Base-by-base conservation (phyloP, 2,329 filamentous ascomycete species). In the Claviceps paspali region DNA sequence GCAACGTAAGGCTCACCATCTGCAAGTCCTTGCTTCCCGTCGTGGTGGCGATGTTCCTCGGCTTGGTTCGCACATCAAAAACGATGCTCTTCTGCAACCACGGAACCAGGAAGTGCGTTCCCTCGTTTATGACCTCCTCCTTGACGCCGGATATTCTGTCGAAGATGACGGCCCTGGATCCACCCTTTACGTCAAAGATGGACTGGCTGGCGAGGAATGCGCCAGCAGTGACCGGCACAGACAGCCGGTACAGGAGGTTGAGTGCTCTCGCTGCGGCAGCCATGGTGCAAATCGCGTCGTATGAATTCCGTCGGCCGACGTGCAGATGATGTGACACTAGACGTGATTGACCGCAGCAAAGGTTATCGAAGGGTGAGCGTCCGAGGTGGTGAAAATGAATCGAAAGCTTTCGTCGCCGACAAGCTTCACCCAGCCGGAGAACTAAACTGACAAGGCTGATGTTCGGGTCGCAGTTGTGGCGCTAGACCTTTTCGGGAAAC, bases 21-120 rank as follows among this genome's bases (percentile, higher is more conserved):
- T 98, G 91, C 70, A 98, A 64, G 66, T 98, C 91, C 76, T 98
- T 98, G 73, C 81, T 88, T 41, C 91, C 91, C 10, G 91, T 98
- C 18, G 91, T 98, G 21, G 91, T 98, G 48, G 82, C 84, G 59
- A 98, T 96, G 61, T 94, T 96, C 56, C 91, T 76, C 43, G 91
- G 91, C 73, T 93, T 92, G 40, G 92, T 98, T 46, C 91, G 80
- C 47, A 98, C 91, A 66, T 98, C 91, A 60, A 93, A 98, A 58
- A 93, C 70, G 64, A 98, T 86, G 51, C 81, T 83, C 62, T 78
- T 81, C 64, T 98, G 91, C 57, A 98, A 65, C 91, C 91, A 98
- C 6, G 91, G 91, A 27, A 98, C 63, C 38, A 98, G 67, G 61
- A 98, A 94, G 61, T 98, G 91, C 39, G 91, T 98, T 54, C 91